These are phyloP conservation scores for Papiliotrema nemorosa DNA, from an alignment of 1,284 basidiomycete genomes.

Conservation along the genomic window DNA sequence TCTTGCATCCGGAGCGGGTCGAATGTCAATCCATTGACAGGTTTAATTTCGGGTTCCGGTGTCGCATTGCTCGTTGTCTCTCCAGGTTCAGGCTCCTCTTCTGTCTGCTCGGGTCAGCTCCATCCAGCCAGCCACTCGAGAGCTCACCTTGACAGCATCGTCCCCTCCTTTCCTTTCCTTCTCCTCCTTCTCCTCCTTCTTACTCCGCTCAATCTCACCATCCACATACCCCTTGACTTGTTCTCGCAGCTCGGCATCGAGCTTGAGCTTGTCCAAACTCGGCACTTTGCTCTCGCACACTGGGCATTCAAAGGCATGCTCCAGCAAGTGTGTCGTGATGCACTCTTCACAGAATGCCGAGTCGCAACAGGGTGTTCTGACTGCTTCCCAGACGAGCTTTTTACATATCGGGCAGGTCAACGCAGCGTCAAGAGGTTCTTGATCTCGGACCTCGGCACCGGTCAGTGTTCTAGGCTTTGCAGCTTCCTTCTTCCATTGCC, in stretches of 20 bases:
- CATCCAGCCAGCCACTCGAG: not conserved
- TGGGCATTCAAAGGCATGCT: slow-evolving; percentile 88
- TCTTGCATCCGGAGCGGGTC: slow-evolving; percentile 19
- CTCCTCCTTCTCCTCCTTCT: slow-evolving; percentile 54
- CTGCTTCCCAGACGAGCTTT: slow-evolving; percentile 82
- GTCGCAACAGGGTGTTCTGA: slow-evolving; percentile 85
- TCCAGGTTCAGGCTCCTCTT: not conserved
- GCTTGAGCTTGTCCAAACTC: slow-evolving; percentile 74
- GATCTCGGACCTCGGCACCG: slow-evolving; percentile 76
- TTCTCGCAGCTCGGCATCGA: slow-evolving; percentile 72
- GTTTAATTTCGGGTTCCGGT: not conserved
- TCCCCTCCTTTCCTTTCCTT: slow-evolving; percentile 15
- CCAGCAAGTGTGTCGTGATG: slow-evolving; percentile 82
- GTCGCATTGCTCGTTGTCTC: not conserved
- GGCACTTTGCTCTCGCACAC: slow-evolving; percentile 79
- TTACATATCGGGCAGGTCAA: slow-evolving; percentile 84
- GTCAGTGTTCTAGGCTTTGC: slow-evolving; percentile 73
- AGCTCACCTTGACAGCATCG: slow-evolving; percentile 4
- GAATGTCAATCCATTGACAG: slow-evolving; percentile 3
- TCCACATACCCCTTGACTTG: slow-evolving; percentile 77
- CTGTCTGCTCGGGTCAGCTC: not conserved
- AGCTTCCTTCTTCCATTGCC: slow-evolving; percentile 78
- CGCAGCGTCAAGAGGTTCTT: slow-evolving; percentile 67
- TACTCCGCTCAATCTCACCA: slow-evolving; percentile 75
- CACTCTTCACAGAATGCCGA: slow-evolving; percentile 92